Evolutionary conservation across 768 basidiomycete genomes (phyloP).

Genomic region (Suillus brevipes): DNA sequence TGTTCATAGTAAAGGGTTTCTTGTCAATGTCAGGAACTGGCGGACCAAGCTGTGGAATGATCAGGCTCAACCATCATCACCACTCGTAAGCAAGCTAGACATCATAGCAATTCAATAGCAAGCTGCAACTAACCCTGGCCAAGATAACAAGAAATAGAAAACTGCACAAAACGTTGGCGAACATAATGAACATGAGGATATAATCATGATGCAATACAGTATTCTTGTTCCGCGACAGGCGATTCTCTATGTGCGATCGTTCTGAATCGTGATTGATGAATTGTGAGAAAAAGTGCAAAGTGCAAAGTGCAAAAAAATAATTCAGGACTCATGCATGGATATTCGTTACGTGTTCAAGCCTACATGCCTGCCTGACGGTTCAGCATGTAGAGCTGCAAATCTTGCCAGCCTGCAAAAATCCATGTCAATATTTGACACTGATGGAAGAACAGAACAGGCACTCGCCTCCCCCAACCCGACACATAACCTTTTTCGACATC

Average conservation of each 20-base stretch:
- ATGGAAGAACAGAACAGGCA: constrained; percentile 16
- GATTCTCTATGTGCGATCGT: not conserved
- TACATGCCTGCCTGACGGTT: constrained; percentile 74
- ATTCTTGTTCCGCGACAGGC: not conserved
- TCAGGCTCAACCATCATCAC: not conserved
- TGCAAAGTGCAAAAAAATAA: constrained; percentile 3
- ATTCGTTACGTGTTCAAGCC: not conserved
- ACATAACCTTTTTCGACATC: constrained; percentile 84
- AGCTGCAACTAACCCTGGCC: not conserved
- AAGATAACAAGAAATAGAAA: constrained; percentile 7
- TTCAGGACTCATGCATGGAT: constrained; percentile 5
- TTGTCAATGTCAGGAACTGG: constrained; percentile 9
- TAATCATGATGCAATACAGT: constrained; percentile 8
- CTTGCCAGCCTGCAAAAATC: constrained; percentile 65
- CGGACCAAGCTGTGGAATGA: constrained; percentile 7
- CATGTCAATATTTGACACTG: not conserved
- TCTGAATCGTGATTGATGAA: not conserved
- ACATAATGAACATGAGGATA: constrained; percentile 4
- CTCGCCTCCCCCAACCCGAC: constrained; percentile 84
- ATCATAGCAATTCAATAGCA: constrained; percentile 5
- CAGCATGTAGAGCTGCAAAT: constrained; percentile 72
- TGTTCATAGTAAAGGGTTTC: constrained; percentile 8
- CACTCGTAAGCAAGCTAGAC: not conserved
- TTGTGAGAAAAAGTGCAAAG: not conserved
- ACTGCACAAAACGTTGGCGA: not conserved